These are phyloP conservation scores for Extremus antarcticus DNA, from an alignment of 495 filamentous ascomycete species.

Conservation along the genomic window DNA sequence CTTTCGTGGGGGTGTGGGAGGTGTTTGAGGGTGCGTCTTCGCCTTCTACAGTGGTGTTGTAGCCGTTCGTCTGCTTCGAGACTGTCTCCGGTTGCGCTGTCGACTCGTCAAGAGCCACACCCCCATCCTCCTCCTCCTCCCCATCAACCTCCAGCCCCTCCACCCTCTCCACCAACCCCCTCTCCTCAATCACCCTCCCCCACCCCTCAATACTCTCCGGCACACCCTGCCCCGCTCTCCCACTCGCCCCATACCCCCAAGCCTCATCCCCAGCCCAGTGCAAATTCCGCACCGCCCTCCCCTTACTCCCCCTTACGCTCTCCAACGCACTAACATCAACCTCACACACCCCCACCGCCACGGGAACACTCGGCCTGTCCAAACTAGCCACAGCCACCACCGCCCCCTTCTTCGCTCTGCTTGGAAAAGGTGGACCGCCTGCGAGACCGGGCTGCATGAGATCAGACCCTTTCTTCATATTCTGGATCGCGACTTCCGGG, in stretches of 20 bases:
- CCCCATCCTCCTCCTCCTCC: constrained; percentile 34
- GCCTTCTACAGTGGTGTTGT: neutral
- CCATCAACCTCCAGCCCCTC: constrained; percentile 27
- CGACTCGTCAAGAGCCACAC: constrained; percentile 21
- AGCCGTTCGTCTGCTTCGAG: neutral
- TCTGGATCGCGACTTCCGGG: constrained; percentile 49
- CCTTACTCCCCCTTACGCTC: constrained; percentile 53
- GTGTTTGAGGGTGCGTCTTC: neutral
- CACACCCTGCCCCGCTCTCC: constrained; percentile 37
- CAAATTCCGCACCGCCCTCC: constrained; percentile 54
- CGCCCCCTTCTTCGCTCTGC: constrained; percentile 47
- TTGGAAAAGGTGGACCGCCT: constrained; percentile 57
- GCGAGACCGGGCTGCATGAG: constrained; percentile 68
- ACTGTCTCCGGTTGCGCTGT: neutral
- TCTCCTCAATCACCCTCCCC: constrained; percentile 19
- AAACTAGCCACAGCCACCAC: constrained; percentile 57
- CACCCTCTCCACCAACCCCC: constrained; percentile 17
- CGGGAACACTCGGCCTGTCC: constrained; percentile 49
- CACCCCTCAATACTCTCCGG: constrained; percentile 31
- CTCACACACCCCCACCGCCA: constrained; percentile 56
- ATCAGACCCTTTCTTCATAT: constrained; percentile 55
- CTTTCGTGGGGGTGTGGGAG: neutral
- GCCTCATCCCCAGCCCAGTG: constrained; percentile 70
- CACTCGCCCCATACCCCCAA: constrained; percentile 52
- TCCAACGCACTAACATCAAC: constrained; percentile 51